Evolutionary conservation across 164 flowering plant species (phyloP).

Genomic region (Kingdonia uniflora): DNA sequence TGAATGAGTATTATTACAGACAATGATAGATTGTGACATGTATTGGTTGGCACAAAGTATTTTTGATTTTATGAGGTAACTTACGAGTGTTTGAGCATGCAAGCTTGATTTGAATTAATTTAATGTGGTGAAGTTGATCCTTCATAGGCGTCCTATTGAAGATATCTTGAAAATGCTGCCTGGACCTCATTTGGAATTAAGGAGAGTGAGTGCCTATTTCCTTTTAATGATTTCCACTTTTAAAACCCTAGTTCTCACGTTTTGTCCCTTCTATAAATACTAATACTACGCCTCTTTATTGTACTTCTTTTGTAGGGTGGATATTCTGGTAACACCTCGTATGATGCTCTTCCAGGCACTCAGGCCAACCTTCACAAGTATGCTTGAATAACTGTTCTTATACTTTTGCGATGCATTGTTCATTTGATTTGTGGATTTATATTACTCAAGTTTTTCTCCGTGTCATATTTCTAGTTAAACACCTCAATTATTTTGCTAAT

Average conservation of each 20-base stretch:
- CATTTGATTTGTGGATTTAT: too few relatives aligned
- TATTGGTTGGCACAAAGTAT: too few relatives aligned
- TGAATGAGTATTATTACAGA: too few relatives aligned
- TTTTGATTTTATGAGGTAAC: too few relatives aligned
- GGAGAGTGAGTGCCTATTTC: slow-evolving; percentile 47
- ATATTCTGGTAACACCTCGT: slow-evolving; percentile 48
- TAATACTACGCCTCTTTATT: not conserved
- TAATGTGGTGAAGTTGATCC: slow-evolving; percentile 6
- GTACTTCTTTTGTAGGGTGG: slow-evolving; percentile 40
- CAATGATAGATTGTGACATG: too few relatives aligned
- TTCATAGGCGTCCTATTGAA: slow-evolving; percentile 87
- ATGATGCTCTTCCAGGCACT: slow-evolving; percentile 38
- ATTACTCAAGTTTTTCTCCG: too few relatives aligned
- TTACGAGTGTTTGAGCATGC: too few relatives aligned
- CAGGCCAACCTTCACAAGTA: slow-evolving; percentile 42
- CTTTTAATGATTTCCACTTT: not conserved
- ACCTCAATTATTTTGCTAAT: too few relatives aligned
- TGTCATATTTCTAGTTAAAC: too few relatives aligned
- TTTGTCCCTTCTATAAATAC: too few relatives aligned
- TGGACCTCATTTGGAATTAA: slow-evolving; percentile 84
- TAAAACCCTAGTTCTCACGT: not conserved
- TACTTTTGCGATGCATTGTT: too few relatives aligned
- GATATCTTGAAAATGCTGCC: slow-evolving; percentile 82
- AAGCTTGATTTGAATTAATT: too few relatives aligned
- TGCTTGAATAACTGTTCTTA: slow-evolving; percentile 1